Evolutionary conservation across 129 eudicot species (phyloP).

Genomic region (Scalesia atractyloides): DNA sequence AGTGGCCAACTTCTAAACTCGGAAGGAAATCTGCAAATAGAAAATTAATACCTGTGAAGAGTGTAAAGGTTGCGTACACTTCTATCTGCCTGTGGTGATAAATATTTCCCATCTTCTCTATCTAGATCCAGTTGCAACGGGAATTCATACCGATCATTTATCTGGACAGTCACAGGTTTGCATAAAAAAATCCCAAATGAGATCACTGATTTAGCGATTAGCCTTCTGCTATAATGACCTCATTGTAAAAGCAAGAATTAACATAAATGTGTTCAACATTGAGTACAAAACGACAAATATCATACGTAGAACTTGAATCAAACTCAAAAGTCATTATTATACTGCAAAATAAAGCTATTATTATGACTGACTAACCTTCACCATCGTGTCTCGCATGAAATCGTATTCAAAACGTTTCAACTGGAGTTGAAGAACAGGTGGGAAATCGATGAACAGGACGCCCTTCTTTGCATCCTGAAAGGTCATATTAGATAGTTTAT

Average conservation of each 20-base stretch:
- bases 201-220: constrained; percentile 14
- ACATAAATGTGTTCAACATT: not conserved
- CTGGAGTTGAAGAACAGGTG: constrained; percentile 98
- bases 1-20: not conserved
- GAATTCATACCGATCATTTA: constrained; percentile 88
- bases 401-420: constrained; percentile 93
- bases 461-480: constrained; percentile 98
- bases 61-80: constrained; percentile 79
- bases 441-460: constrained; percentile 86
- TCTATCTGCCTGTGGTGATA: constrained; percentile 82
- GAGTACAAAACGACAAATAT: constrained; percentile 1
- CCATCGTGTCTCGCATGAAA: constrained; percentile 84
- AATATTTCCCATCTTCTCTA: constrained; percentile 71
- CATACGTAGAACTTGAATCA: not conserved
- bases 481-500: constrained; percentile 14
- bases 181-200: constrained; percentile 23
- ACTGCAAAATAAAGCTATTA: constrained; percentile 5
- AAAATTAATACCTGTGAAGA: constrained; percentile 67
- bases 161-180: constrained; percentile 39
- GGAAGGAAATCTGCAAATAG: constrained; percentile 5
- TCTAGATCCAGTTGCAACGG: constrained; percentile 89
- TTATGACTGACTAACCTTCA: constrained; percentile 60
- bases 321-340: constrained; percentile 4
- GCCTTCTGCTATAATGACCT: constrained; percentile 29
- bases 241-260: constrained; percentile 9